A percentile compares a stretch with the other conserved stretches of the same genome.
phyloP scores from a whole-genome alignment of 495 filamentous ascomycete genomes.

The Venustampulla echinocandica region DNA sequence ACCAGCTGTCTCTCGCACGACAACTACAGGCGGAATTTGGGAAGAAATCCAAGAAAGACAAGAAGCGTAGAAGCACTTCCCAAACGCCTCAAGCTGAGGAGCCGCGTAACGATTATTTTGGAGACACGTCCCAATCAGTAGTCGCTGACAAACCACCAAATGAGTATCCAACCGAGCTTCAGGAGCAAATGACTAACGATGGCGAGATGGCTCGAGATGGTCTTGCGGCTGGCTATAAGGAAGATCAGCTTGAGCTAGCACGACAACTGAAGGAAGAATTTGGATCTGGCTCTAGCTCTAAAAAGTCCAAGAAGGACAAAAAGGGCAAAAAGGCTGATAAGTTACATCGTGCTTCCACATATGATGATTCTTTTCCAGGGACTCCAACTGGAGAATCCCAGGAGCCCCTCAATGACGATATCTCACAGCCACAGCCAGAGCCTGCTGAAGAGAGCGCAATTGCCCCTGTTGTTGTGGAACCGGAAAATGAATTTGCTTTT shows the following conservation, averaged over 20 bases:
- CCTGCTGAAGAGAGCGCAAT: not conserved
- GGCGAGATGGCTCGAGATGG: conserved; percentile 4
- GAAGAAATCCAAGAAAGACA: conserved; percentile 21
- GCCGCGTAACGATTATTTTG: not conserved
- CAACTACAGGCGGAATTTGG: conserved; percentile 8
- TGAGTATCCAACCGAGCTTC: not conserved
- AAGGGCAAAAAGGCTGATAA: conserved; percentile 23
- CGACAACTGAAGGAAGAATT: conserved; percentile 11
- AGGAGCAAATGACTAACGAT: not conserved
- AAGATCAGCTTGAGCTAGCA: conserved; percentile 14
- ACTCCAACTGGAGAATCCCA: not conserved
- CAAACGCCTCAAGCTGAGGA: not conserved
- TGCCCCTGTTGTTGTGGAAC: not conserved
- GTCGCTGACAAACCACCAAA: no score
- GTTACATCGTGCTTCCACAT: not conserved
- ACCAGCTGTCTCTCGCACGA: conserved; percentile 14
- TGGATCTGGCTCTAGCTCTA: conserved; percentile 8
- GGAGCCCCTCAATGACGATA: not conserved
- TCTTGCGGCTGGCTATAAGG: conserved; percentile 10
- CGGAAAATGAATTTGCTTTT: conserved; percentile 16
- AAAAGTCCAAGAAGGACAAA: conserved; percentile 39
- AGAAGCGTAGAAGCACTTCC: conserved; percentile 16
- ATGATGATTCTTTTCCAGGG: not conserved
- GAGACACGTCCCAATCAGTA: not conserved
- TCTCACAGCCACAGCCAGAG: not conserved